Evolutionary conservation across 495 filamentous ascomycete species (phyloP), one percentile per base, ranked within the genome.

Genomic region (Pyrenula aspistea): DNA sequence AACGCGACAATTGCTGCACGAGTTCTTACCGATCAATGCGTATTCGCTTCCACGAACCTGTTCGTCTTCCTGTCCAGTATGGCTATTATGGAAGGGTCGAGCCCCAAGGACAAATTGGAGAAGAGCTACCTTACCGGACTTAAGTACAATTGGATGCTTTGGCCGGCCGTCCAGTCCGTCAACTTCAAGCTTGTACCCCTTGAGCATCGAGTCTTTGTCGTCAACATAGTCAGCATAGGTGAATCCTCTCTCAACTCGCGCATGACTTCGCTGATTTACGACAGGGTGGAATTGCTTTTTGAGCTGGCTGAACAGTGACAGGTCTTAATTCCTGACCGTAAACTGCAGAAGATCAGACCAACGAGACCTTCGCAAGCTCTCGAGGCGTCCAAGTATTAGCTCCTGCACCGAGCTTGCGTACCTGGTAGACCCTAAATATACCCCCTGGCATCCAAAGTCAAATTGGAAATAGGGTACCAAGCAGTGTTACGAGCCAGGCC

Each of bases 241-340:
- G 67, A 68, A 83, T 77, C 8, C 47, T 48, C 10, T 47, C 2
- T 36, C 53, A 2, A 20, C 10, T 25, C 3, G 55, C 2, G 12
- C 8, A 42, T 20, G 58, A 12, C 24, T 20, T 11, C 58, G 59
- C 60, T 66, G 55, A 68, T 63, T 62, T 55, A 54, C 21, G 12
- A 22, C 77, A 81, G 92, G 90, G 59, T 98, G 93, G 93, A 98
- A 98, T 66, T 96, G 89, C 68, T 93, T 96, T 68, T 70, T 98
- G 53, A 96, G 91, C 71, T 84, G 79, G 66, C 72, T 94, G 59
- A 95, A 91, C 71, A 91, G 76, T 24, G 71, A 69, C 49, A 62
- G 66, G 58, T 68, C 31, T 8, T 42, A 15, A 42, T n/a, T n/a
- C n/a, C n/a, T n/a, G n/a, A n/a, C n/a, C n/a, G n/a, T n/a, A n/a